phyloP scores from a whole-genome alignment of 129 eudicot species.

The Artemisia tridentata region DNA sequence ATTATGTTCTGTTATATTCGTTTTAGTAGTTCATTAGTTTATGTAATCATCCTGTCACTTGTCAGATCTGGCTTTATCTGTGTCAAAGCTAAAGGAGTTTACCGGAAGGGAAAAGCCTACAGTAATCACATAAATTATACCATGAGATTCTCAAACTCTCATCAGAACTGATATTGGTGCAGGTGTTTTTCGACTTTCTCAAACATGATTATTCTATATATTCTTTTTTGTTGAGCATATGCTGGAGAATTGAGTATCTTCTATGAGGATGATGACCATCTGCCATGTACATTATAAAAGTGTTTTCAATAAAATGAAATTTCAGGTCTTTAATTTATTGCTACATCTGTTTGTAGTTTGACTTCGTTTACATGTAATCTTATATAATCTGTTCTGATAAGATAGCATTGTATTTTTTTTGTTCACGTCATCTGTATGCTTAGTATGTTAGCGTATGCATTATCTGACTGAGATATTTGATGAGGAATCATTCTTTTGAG shows the following conservation, averaged over 20 bases:
- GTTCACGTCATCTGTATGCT: too few relatives aligned
- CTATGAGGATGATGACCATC: constrained; percentile 11
- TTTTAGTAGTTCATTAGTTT: not conserved
- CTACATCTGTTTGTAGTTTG: not conserved
- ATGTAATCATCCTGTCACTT: constrained; percentile 12
- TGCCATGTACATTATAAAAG: constrained; percentile 20
- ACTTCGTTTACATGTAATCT: too few relatives aligned
- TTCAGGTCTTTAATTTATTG: constrained; percentile 1
- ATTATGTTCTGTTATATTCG: not conserved
- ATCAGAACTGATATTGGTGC: constrained; percentile 25
- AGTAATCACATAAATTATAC: constrained; percentile 69
- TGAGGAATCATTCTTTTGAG: too few relatives aligned
- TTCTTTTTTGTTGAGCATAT: constrained; percentile 25
- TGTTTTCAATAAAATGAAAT: constrained; percentile 1
- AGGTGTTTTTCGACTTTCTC: constrained; percentile 38
- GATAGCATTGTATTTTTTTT: too few relatives aligned
- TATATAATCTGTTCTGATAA: too few relatives aligned
- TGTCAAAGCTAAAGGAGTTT: constrained; percentile 89
- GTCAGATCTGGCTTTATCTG: constrained; percentile 79
- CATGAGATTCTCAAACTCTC: constrained; percentile 3
- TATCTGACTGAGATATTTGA: too few relatives aligned
- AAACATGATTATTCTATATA: constrained; percentile 17
- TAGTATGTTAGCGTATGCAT: too few relatives aligned
- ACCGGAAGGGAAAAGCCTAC: constrained; percentile 97
- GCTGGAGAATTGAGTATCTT: constrained; percentile 10